Percentiles rank a stretch among this genome's conserved stretches.
These are phyloP conservation scores for Tylopilus intermedius DNA, from an alignment of 768 basidiomycete species.

Conservation along the genomic window DNA sequence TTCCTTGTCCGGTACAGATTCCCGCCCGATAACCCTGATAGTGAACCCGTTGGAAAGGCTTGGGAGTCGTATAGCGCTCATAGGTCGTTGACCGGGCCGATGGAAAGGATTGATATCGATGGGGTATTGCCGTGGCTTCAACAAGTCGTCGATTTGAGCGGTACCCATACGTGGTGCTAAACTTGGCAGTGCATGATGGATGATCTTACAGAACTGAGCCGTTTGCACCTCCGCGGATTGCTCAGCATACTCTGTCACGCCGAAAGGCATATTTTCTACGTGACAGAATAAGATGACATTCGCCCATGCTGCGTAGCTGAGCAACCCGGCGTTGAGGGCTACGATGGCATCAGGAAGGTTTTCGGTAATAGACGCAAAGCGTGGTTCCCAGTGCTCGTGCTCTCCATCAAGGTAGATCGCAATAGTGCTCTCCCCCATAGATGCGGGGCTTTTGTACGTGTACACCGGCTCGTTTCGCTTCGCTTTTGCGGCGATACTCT, in stretches of 20 bases:
- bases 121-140: constrained; percentile 25
- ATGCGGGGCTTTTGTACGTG: constrained; percentile 34
- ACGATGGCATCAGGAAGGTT: constrained; percentile 39
- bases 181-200: constrained; percentile 22
- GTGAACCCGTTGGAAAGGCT: constrained; percentile 32
- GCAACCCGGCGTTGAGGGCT: constrained; percentile 38
- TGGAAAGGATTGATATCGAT: constrained; percentile 33
- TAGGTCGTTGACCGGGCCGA: constrained; percentile 28
- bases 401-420: constrained; percentile 34
- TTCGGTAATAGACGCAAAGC: constrained; percentile 14
- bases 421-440: constrained; percentile 36
- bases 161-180: constrained; percentile 22
- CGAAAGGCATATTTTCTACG: constrained; percentile 29
- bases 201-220: constrained; percentile 28
- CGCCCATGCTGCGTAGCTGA: constrained; percentile 35
- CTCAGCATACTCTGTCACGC: constrained; percentile 34
- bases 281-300: constrained; percentile 31
- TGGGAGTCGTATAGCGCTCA: constrained; percentile 25
- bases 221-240: constrained; percentile 32
- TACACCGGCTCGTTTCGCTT: constrained; percentile 29
- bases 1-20: constrained; percentile 2
- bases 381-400: constrained; percentile 24
- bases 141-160: constrained; percentile 19
- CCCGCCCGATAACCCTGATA: constrained; percentile 23
- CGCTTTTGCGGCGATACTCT: constrained; percentile 30